Percentiles rank a stretch among this genome's conserved stretches.
phyloP scores from a whole-genome alignment of 2,329 filamentous ascomycete genomes.

The Verticillium dahliae region DNA sequence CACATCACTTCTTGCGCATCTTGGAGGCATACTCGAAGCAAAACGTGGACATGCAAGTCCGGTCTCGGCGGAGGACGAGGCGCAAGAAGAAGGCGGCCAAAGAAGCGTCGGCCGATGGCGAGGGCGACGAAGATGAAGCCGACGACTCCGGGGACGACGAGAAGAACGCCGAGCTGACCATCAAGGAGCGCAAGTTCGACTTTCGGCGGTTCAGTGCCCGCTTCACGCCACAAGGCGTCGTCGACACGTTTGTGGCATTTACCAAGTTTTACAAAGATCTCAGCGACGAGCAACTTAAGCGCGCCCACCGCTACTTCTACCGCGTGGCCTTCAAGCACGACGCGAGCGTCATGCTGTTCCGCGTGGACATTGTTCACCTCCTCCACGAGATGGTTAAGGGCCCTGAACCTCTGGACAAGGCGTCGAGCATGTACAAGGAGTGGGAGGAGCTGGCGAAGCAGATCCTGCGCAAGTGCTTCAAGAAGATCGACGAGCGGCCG shows the following conservation, averaged over 20 bases:
- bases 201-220: constrained; percentile 76
- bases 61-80: constrained; percentile 67
- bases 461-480: constrained; percentile 72
- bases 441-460: constrained; percentile 89
- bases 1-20: constrained; percentile 87
- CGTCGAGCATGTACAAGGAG: constrained; percentile 66
- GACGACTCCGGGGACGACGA: constrained; percentile 70
- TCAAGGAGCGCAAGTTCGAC: constrained; percentile 86
- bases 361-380: constrained; percentile 82
- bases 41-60: constrained; percentile 88
- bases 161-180: constrained; percentile 60
- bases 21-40: constrained; percentile 91
- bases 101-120: constrained; percentile 26
- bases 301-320: constrained; percentile 90
- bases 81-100: constrained; percentile 64
- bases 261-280: constrained; percentile 77
- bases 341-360: constrained; percentile 79
- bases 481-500: constrained; percentile 78
- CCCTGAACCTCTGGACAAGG: constrained; percentile 65
- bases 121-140: constrained; percentile 46
- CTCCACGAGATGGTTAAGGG: constrained; percentile 92
- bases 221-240: constrained; percentile 76
- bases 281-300: constrained; percentile 73
- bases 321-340: constrained; percentile 93
- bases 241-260: constrained; percentile 84